Evolutionary conservation across 129 eudicot species (phyloP).

Genomic region (Centella asiatica): DNA sequence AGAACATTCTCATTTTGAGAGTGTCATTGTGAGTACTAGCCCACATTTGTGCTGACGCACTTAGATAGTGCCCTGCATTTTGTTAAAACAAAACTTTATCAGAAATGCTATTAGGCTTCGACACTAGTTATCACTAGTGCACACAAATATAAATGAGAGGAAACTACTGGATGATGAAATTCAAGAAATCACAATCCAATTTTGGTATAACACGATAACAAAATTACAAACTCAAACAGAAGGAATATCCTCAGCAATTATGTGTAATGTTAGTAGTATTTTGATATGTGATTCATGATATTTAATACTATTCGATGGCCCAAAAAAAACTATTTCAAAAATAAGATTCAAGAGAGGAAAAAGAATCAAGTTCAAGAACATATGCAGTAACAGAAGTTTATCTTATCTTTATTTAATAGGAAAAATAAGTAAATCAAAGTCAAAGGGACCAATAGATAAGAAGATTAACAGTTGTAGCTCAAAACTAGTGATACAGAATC

Average conservation of each 20-base stretch:
- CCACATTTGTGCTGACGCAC: slow-evolving; percentile 97
- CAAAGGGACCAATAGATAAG: neutral
- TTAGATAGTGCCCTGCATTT: slow-evolving; percentile 76
- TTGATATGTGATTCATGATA: too few species aligned
- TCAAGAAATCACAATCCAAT: neutral
- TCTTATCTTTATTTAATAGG: too few species aligned
- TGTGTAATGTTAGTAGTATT: too few species aligned
- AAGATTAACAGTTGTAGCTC: neutral
- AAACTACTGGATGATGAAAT: neutral
- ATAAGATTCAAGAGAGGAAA: too few species aligned
- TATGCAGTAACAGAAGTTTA: too few species aligned
- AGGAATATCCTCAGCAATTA: neutral
- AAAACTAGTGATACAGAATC: too few species aligned
- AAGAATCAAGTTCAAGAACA: too few species aligned
- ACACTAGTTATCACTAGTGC: neutral
- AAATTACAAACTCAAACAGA: neutral
- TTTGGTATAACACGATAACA: neutral
- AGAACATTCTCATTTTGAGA: slow-evolving; percentile 53
- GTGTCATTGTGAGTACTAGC: slow-evolving; percentile 59
- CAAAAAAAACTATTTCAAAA: too few species aligned
- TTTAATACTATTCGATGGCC: too few species aligned
- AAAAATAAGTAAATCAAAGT: too few species aligned
- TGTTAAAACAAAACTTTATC: neutral
- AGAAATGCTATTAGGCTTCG: neutral
- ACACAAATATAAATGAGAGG: neutral